Evolutionary conservation across 1,139 yeast species (phyloP), one percentile per base, ranked within the genome.

Genomic region (Zygosaccharomyces sapae): DNA sequence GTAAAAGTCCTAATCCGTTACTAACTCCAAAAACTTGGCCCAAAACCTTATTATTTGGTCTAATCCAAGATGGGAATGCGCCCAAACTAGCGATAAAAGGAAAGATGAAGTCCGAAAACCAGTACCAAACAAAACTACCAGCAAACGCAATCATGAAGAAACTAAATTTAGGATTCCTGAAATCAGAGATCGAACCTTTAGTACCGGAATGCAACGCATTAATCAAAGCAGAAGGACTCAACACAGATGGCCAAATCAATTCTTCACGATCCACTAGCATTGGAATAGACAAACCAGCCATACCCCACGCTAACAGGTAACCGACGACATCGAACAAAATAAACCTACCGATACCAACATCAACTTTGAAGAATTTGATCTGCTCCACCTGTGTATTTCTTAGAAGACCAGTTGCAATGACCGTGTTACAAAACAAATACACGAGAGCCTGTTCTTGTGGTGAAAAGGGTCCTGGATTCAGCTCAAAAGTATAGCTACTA

Each of bases 201-300:
- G 76, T 80, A 57, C 77, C 76, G 45, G 77, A 62, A 63, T 81
- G 85, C 67, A 80, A 72, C 55, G 79, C 78, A 46, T 83, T 40
- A 7, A 40, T 33, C 38, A 55, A 45, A 27, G 59, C 54, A 29
- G 78, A 73, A 34, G 81, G 69, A 53, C 76, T 70, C 78, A 84
- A 77, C 55, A 75, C 70, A 12, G 77, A 67, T 1, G 89, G 89
- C 89, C 89, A 83, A 44, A 82, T 74, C 67, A 82, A 79, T 6
- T 79, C 70, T 3, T 83, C 74, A 2, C 87, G 84, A 50, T 77
- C 77, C 13, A 82, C 83, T 55, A 82, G 70, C 24, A 80, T 71
- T 56, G 78, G 71, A 58, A 79, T 70, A 41, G 75, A 72, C 50
- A 79, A 52, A 40, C 89, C 89, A 34, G 86, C 86, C 47, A 81